phyloP scores from a whole-genome alignment of 495 filamentous ascomycete species.

The Pyronema domesticum region DNA sequence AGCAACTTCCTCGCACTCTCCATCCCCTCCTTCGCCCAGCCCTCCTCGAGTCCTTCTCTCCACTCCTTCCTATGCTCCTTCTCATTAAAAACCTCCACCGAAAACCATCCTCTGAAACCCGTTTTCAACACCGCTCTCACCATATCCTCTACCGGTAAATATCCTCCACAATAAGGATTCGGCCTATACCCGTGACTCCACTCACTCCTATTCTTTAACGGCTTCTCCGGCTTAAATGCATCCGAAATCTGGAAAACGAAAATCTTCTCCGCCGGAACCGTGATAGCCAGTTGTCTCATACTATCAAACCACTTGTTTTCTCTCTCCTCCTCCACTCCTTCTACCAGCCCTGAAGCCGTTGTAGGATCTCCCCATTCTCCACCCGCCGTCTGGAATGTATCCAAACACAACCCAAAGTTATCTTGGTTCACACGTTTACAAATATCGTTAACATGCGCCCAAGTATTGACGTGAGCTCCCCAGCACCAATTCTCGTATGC shows the following conservation, averaged over 20 bases:
- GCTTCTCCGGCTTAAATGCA: conserved; percentile 45
- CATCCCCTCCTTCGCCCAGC: conserved; percentile 44
- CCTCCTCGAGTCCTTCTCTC: conserved; percentile 38
- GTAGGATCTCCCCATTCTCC: conserved; percentile 64
- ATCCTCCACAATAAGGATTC: conserved; percentile 53
- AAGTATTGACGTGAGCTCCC: conserved; percentile 51
- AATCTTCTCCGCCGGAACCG: conserved; percentile 52
- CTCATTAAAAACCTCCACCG: conserved; percentile 60
- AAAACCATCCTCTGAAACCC: conserved; percentile 56
- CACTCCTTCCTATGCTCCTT: conserved; percentile 39
- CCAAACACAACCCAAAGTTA: conserved; percentile 61
- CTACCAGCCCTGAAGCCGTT: conserved; percentile 41
- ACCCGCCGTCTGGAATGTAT: conserved; percentile 66
- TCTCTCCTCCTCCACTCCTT: conserved; percentile 30
- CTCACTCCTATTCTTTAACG: conserved; percentile 36
- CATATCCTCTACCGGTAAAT: conserved; percentile 50
- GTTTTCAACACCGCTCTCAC: conserved; percentile 48
- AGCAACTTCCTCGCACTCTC: conserved; percentile 37
- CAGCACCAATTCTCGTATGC: conserved; percentile 82
- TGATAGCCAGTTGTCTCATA: conserved; percentile 35
- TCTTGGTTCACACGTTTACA: conserved; percentile 39
- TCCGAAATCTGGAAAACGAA: conserved; percentile 62
- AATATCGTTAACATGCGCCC: conserved; percentile 52
- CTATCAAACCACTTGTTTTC: conserved; percentile 33
- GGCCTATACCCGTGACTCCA: conserved; percentile 63